Evolutionary conservation across 495 filamentous ascomycete genomes (phyloP).

Genomic region (Rhizodiscina lignyota): DNA sequence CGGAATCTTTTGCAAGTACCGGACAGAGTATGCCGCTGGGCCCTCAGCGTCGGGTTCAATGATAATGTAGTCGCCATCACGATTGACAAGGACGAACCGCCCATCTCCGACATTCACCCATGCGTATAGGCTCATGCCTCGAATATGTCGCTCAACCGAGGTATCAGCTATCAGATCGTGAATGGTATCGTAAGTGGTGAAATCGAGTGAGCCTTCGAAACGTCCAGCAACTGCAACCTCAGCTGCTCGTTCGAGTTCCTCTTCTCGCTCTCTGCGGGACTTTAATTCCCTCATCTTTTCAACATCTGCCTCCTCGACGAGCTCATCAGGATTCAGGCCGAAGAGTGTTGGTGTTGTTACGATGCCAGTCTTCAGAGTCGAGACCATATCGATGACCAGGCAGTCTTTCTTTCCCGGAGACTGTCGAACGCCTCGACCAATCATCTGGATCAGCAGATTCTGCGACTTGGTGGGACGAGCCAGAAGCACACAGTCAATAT

Average conservation of each 20-base stretch:
- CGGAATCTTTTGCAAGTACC: slow-evolving; percentile 14
- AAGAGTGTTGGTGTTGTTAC: slow-evolving; percentile 85
- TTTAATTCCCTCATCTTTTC: slow-evolving; percentile 38
- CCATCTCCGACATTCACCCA: slow-evolving; percentile 63
- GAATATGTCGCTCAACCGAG: slow-evolving; percentile 58
- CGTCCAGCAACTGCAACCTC: not conserved
- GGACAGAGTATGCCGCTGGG: slow-evolving; percentile 7
- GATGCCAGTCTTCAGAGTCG: slow-evolving; percentile 62
- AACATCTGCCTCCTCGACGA: slow-evolving; percentile 45
- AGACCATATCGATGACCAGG: slow-evolving; percentile 94
- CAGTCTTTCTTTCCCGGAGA: slow-evolving; percentile 70
- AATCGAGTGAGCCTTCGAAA: slow-evolving; percentile 32
- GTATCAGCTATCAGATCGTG: slow-evolving; percentile 78
- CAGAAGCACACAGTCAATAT: slow-evolving; percentile 85
- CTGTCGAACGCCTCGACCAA: slow-evolving; percentile 80
- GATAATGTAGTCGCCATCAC: slow-evolving; percentile 39
- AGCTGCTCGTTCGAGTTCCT: slow-evolving; percentile 3
- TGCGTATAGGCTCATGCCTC: slow-evolving; percentile 48
- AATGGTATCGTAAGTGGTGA: slow-evolving; percentile 80
- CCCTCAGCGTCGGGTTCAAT: slow-evolving; percentile 28
- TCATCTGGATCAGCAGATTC: slow-evolving; percentile 93
- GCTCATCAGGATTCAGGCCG: slow-evolving; percentile 71
- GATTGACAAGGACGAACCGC: slow-evolving; percentile 47
- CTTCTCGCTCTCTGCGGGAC: slow-evolving; percentile 22
- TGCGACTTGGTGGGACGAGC: slow-evolving; percentile 78